Percentiles rank a stretch among this genome's conserved stretches.
Conservation (phyloP, 805 yeast species). For the Saccharomycopsis schoenii region DNA sequence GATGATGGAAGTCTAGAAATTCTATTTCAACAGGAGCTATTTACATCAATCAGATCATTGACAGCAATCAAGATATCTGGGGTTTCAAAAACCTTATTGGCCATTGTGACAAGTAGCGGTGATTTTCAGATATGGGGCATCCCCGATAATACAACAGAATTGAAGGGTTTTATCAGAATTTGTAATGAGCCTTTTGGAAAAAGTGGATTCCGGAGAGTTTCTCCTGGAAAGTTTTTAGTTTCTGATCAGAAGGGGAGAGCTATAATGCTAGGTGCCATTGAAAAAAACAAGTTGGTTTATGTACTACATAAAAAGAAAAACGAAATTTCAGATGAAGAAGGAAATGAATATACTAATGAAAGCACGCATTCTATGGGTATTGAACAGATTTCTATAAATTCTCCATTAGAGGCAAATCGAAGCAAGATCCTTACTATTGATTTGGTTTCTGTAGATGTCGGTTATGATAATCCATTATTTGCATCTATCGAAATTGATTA, state of each 20-base stretch:
- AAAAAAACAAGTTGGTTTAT: constrained; percentile 63
- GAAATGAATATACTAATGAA: constrained; percentile 34
- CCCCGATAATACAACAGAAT: constrained; percentile 39
- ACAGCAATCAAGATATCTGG: constrained; percentile 45
- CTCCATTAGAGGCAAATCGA: constrained; percentile 65
- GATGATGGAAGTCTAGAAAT: constrained; percentile 45
- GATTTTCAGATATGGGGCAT: constrained; percentile 72
- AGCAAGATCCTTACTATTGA: constrained; percentile 42
- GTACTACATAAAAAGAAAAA: constrained; percentile 31
- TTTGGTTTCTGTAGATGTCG: constrained; percentile 58
- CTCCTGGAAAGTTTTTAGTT: constrained; percentile 66
- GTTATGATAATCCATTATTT: constrained; percentile 76
- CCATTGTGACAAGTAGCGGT: constrained; percentile 26
- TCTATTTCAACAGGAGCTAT: constrained; percentile 36
- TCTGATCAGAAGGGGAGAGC: constrained; percentile 70
- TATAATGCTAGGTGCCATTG: constrained; percentile 59
- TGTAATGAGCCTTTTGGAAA: constrained; percentile 62
- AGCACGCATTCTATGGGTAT: constrained; percentile 20
- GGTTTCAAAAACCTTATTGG: constrained; percentile 44
- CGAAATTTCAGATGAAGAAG: constrained; percentile 28
- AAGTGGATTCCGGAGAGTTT: constrained; percentile 60
- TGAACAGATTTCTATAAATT: constrained; percentile 38
- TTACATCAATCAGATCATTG: constrained; percentile 49
- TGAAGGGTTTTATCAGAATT: constrained; percentile 32
- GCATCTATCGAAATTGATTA: constrained; percentile 66